phyloP scores from a whole-genome alignment of 1,139 yeast genomes.

The Saccharomycopsis hybrid region DNA sequence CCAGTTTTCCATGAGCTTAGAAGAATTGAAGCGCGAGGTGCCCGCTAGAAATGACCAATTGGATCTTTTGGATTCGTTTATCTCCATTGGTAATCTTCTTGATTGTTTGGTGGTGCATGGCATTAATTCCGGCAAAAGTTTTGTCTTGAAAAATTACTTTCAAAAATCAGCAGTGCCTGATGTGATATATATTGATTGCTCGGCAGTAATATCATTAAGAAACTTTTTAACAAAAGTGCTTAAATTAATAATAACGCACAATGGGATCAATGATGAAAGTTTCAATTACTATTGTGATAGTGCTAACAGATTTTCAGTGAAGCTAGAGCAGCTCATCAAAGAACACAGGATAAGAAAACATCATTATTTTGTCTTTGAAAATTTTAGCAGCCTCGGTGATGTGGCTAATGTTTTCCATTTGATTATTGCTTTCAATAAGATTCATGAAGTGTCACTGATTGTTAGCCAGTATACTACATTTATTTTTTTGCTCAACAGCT shows the following conservation, averaged over 20 bases:
- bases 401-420: conserved; percentile 2
- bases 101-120: conserved; percentile 15
- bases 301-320: conserved; percentile 7
- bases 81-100: conserved; percentile 3
- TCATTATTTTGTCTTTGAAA: conserved; percentile 11
- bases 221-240: background rate
- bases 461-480: conserved; percentile 3
- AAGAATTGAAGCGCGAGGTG: conserved; percentile 1
- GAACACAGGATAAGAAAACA: background rate
- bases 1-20: background rate
- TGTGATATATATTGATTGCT: conserved; percentile 2
- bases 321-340: conserved; percentile 1
- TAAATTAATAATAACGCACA: too few relatives aligned
- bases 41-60: conserved; percentile 14
- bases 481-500: conserved; percentile 8
- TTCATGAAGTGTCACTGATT: background rate
- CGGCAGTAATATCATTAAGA: background rate
- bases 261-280: background rate
- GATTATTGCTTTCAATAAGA: conserved; percentile 4
- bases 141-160: conserved; percentile 7
- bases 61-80: conserved; percentile 15
- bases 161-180: background rate
- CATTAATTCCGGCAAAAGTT: conserved; percentile 18
- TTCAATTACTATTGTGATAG: background rate
- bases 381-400: conserved; percentile 4